These are phyloP conservation scores for Trichaptum fuscoviolaceum DNA, from an alignment of 768 basidiomycete genomes.

Conservation along the genomic window DNA sequence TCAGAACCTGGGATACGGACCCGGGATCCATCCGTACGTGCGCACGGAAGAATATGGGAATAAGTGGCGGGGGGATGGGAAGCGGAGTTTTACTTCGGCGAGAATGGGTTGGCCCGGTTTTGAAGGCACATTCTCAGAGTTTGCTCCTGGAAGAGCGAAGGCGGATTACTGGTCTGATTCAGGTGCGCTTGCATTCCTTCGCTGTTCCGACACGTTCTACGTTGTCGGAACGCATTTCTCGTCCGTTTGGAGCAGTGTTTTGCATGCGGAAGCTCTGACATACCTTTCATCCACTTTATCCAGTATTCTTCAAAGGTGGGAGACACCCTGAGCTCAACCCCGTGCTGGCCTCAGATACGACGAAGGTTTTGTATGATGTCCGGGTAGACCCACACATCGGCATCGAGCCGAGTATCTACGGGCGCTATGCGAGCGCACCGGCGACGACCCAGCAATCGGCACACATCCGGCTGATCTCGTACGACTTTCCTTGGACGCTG, in stretches of 20 bases:
- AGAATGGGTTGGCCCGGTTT: not conserved
- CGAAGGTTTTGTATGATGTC: conserved; percentile 45
- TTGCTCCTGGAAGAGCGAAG: not conserved
- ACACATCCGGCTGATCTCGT: conserved; percentile 49
- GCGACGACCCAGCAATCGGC: conserved; percentile 29
- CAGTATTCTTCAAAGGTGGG: not conserved
- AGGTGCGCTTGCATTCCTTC: not conserved
- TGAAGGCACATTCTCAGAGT: not conserved
- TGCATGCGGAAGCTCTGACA: not conserved
- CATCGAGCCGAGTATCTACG: conserved; percentile 39
- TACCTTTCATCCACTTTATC: conserved; percentile 10
- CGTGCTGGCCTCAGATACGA: conserved; percentile 46
- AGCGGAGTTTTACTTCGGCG: not conserved
- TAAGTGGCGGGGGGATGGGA: not conserved
- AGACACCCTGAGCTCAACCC: conserved; percentile 51
- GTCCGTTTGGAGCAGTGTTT: not conserved
- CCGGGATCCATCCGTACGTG: not conserved
- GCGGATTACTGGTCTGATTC: not conserved
- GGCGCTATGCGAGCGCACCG: conserved; percentile 29
- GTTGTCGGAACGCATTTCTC: not conserved
- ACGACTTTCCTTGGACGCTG: conserved; percentile 61
- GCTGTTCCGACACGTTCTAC: not conserved
- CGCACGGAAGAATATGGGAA: not conserved
- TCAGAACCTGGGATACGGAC: not conserved
- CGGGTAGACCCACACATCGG: conserved; percentile 36